Evolutionary conservation across 805 yeast species (phyloP).

Genomic region (Saturnispora gosingensis): DNA sequence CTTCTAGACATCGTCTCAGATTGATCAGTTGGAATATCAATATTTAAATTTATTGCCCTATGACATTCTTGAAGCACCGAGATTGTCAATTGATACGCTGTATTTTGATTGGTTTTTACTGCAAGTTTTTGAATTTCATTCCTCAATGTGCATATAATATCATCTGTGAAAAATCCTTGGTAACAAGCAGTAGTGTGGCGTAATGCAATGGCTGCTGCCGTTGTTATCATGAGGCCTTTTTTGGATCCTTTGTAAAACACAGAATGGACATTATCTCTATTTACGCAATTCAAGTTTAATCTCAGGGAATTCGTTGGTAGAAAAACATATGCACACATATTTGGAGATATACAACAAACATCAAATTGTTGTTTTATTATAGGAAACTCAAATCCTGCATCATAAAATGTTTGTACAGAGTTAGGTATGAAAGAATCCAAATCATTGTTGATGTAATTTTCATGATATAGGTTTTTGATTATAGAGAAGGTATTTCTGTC

Average conservation of each 20-base stretch:
- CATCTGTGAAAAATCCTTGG: constrained; percentile 59
- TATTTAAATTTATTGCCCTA: constrained; percentile 61
- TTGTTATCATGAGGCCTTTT: constrained; percentile 29
- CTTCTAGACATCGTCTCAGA: constrained; percentile 66
- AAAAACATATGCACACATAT: constrained; percentile 33
- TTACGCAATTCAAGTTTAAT: constrained; percentile 19
- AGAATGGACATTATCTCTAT: constrained; percentile 11
- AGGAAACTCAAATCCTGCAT: constrained; percentile 47
- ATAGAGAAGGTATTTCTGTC: constrained; percentile 29
- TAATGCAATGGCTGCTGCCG: constrained; percentile 54
- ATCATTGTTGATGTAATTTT: background rate
- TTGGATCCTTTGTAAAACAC: constrained; percentile 11
- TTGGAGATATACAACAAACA: constrained; percentile 40
- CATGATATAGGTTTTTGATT: constrained; percentile 15
- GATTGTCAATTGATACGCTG: constrained; percentile 29
- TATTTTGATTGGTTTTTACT: constrained; percentile 16
- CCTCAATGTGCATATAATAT: constrained; percentile 50
- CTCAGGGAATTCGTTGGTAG: constrained; percentile 20
- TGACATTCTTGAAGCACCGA: constrained; percentile 58
- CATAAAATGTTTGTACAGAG: constrained; percentile 27
- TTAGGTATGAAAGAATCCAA: constrained; percentile 1
- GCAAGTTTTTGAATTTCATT: constrained; percentile 31
- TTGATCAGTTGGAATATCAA: constrained; percentile 63
- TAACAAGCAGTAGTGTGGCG: constrained; percentile 66
- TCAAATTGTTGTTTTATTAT: constrained; percentile 26